Evolutionary conservation across 179 eudicot species (phyloP).

Genomic region (Nepenthes alata): DNA sequence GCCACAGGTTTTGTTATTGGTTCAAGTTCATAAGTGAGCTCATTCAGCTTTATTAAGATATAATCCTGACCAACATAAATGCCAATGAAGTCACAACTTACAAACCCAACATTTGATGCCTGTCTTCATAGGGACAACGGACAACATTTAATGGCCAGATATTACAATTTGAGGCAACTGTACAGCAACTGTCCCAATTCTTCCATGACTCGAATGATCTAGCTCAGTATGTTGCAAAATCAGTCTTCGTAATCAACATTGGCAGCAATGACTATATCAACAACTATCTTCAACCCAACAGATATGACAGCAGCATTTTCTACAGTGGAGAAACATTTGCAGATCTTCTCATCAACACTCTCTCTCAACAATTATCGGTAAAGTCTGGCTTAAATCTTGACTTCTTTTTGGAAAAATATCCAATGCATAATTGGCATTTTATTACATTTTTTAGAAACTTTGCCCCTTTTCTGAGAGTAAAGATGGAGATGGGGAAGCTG

Average conservation of each 20-base stretch:
- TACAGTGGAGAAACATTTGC: slow-evolving; percentile 30
- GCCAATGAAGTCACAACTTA: too few relatives aligned
- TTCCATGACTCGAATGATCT: slow-evolving; percentile 15
- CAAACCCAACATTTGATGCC: not conserved
- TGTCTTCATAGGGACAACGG: slow-evolving; percentile 22
- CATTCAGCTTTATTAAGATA: too few relatives aligned
- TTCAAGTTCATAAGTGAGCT: too few relatives aligned
- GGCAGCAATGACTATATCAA: slow-evolving; percentile 44
- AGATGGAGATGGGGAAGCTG: too few relatives aligned
- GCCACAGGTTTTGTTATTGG: too few relatives aligned
- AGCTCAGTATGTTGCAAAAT: slow-evolving; percentile 25
- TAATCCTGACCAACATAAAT: not conserved
- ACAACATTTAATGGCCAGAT: slow-evolving; percentile 30
- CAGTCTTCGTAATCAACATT: slow-evolving; percentile 29
- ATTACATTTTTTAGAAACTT: too few relatives aligned
- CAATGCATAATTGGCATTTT: too few relatives aligned
- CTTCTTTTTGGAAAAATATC: too few relatives aligned
- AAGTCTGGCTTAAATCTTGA: not conserved
- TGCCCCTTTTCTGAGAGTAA: too few relatives aligned
- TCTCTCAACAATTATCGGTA: slow-evolving; percentile 29
- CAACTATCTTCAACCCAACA: slow-evolving; percentile 29
- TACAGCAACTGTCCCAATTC: slow-evolving; percentile 17
- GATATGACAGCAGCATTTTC: slow-evolving; percentile 23
- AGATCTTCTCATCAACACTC: slow-evolving; percentile 26
- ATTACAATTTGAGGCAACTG: slow-evolving; percentile 26